A percentile compares a stretch with the other conserved stretches of the same genome.
These are phyloP conservation scores for Xylariaceae sp. DNA, from an alignment of 2,329 filamentous ascomycete genomes.

Conservation along the genomic window DNA sequence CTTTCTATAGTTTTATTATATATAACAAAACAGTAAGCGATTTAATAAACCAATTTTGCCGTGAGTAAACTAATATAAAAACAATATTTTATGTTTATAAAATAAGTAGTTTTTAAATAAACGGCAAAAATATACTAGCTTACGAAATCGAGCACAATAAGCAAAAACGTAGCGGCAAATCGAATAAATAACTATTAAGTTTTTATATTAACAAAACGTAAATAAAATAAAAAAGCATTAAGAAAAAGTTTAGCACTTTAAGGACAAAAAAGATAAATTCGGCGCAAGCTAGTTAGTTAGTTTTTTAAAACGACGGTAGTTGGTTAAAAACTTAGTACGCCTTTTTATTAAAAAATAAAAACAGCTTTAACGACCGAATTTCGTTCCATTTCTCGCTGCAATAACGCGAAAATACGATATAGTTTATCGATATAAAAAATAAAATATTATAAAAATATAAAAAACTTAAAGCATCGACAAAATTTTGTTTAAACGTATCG, in stretches of 20 bases:
- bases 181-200: not conserved
- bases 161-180: not conserved
- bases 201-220: not conserved
- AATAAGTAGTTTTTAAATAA: not conserved
- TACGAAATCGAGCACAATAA: slow-evolving; percentile 5
- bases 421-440: slow-evolving; percentile 3
- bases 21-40: slow-evolving; percentile 1
- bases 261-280: not conserved
- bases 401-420: slow-evolving; percentile 5
- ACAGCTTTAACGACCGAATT: not conserved
- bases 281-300: slow-evolving; percentile 3
- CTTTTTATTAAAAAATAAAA: slow-evolving; percentile 4
- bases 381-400: not conserved
- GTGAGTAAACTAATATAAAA: slow-evolving; percentile 3
- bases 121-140: slow-evolving; percentile 6
- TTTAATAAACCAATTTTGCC: slow-evolving; percentile 6
- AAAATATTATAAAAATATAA: slow-evolving; percentile 3
- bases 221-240: not conserved
- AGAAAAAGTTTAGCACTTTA: not conserved
- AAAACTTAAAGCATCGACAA: slow-evolving; percentile 4
- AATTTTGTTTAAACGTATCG: slow-evolving; percentile 5
- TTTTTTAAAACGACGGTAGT: slow-evolving; percentile 2
- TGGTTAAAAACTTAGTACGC: slow-evolving; percentile 1
- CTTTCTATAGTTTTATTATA: slow-evolving; percentile 5
- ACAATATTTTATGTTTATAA: slow-evolving; percentile 2